Evolutionary conservation across 2,329 filamentous ascomycete species (phyloP).

Genomic region (Colletotrichum shisoi): DNA sequence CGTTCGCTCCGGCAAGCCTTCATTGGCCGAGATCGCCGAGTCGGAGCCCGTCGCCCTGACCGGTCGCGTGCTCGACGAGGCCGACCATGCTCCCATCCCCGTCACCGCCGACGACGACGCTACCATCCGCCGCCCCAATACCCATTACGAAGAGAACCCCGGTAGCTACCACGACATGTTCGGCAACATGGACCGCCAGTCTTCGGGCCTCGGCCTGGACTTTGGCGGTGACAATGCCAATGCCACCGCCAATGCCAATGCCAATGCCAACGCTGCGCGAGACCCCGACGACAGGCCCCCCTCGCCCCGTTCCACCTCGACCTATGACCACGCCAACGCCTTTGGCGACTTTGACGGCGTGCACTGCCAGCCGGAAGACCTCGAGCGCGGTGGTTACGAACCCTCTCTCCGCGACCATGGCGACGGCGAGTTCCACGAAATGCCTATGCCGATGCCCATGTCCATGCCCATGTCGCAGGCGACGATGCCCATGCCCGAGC

Average conservation of each 20-base stretch:
- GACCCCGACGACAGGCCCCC: conserved; percentile 43
- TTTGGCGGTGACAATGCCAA: conserved; percentile 27
- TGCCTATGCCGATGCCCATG: conserved; percentile 16
- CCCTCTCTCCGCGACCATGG: conserved; percentile 27
- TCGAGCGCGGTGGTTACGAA: conserved; percentile 37
- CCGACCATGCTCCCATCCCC: conserved; percentile 53
- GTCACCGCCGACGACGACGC: conserved; percentile 50
- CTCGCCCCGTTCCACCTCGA: conserved; percentile 43
- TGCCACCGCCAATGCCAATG: background rate
- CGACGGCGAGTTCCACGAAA: conserved; percentile 16
- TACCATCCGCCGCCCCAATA: conserved; percentile 45
- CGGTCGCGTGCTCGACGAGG: conserved; percentile 62
- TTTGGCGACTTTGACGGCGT: conserved; percentile 86
- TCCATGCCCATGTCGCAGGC: conserved; percentile 39
- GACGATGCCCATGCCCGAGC: conserved; percentile 31
- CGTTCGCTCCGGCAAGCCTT: conserved; percentile 59
- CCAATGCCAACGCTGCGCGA: background rate
- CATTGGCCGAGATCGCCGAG: conserved; percentile 65
- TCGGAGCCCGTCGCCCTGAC: conserved; percentile 62
- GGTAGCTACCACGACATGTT: conserved; percentile 46
- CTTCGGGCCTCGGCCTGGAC: conserved; percentile 26
- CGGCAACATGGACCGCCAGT: conserved; percentile 45
- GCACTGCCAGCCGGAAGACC: conserved; percentile 69
- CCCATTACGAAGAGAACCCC: conserved; percentile 36
- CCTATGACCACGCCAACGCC: conserved; percentile 64